Base-by-base conservation (phyloP, 352 stramenopile genomes). In the Blastocystis sp. region DNA sequence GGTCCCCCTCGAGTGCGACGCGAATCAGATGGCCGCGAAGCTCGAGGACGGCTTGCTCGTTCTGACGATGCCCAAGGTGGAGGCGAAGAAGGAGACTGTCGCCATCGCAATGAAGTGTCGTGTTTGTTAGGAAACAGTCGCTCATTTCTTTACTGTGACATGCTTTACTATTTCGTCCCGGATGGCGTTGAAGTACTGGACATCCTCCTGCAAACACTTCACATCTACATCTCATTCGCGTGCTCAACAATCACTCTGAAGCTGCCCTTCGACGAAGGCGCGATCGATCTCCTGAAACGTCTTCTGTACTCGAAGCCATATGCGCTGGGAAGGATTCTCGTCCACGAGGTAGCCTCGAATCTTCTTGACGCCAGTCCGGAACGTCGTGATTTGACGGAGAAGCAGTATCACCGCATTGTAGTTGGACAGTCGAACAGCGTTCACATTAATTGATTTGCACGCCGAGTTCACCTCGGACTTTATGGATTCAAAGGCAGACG, bases 11-110 rank as follows among this genome's bases (percentile, higher is more conserved):
- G 45, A 70, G 26, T 88, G 78, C 55, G 78, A 88, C 31, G 59
- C 62, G 3, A 29, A 45, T 21, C 50, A 45, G 10, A 88, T 88
- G 24, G 65, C 35, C 37, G 78, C 78, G 24, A 88, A 77, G 24
- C 62, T 88, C n/a, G 78, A 88, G 21, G 65, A 88, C 31, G 78
- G 78, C 16, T 16, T 88, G 9, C 78, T 88, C 21, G 59, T 88
- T n/a, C 65, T 88, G 16, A 88, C 78, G 16, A 88, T 88, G 71
- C 71, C 51, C 13, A 62, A 65, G n/a, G 71, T 81, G 51, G 41
- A 67, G 3, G 33, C 16, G 45, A 55, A 63, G 13, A 29, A 62
- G 39, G 33, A 81, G 6, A n/a, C 33, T 35, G 60, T 37, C 13
- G 26, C 69, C 3, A 59, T 81, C 41, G 63, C 63, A 4, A 33